These are phyloP conservation scores for Arthrobotrys conoides DNA, from an alignment of 2,329 filamentous ascomycete species.

Conservation along the genomic window DNA sequence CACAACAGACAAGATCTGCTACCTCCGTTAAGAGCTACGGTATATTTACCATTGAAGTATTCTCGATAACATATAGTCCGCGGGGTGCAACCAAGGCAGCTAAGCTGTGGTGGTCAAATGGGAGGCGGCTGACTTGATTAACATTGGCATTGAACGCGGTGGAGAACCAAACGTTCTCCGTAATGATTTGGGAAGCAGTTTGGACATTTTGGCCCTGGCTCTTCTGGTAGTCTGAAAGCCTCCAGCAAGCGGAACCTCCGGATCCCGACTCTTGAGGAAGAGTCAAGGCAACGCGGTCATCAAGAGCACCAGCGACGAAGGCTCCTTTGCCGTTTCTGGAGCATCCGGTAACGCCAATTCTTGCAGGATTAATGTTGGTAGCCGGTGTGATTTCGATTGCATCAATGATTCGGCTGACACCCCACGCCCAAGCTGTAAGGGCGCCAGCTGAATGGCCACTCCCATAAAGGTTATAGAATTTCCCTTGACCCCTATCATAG, in stretches of 20 bases:
- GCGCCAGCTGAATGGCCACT: constrained; percentile 72
- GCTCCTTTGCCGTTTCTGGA: constrained; percentile 77
- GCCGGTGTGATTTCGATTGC: constrained; percentile 71
- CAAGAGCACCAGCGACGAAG: constrained; percentile 74
- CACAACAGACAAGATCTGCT: neutral
- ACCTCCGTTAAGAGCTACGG: neutral
- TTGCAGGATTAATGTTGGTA: constrained; percentile 70
- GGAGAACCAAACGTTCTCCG: constrained; percentile 77
- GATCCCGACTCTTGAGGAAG: constrained; percentile 76
- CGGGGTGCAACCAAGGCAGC: constrained; percentile 73
- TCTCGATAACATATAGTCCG: constrained; percentile 73
- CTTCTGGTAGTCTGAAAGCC: constrained; percentile 71
- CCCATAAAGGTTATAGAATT: constrained; percentile 75
- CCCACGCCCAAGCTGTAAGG: constrained; percentile 76
- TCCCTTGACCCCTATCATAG: constrained; percentile 70
- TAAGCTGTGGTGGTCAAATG: constrained; percentile 74
- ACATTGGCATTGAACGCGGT: constrained; percentile 72
- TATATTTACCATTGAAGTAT: constrained; percentile 68
- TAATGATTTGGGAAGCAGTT: constrained; percentile 73
- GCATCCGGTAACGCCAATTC: constrained; percentile 75
- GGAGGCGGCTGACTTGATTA: constrained; percentile 69
- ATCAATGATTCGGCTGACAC: constrained; percentile 74
- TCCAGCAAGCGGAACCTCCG: constrained; percentile 75
- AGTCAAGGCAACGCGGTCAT: constrained; percentile 74
- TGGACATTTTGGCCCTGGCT: constrained; percentile 73